Conservation (phyloP, 106 monocot species). For the Dioscorea alata region DNA sequence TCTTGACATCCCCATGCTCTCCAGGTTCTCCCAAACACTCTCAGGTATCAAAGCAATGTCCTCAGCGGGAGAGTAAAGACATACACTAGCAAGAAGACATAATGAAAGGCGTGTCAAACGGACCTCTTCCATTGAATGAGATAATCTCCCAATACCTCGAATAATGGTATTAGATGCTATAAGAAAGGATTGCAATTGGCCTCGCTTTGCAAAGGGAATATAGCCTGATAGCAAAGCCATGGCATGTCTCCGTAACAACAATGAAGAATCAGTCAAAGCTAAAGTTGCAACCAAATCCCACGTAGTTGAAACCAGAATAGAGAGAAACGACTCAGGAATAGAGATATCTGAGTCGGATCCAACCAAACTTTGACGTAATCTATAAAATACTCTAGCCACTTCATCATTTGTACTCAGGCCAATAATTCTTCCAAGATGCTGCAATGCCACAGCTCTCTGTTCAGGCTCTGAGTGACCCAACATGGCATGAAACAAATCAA, state of each 20-base stretch:
- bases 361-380: slow-evolving; percentile 20
- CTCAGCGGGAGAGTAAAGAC: slow-evolving; percentile 72
- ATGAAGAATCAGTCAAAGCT: slow-evolving; percentile 65
- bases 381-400: slow-evolving; percentile 6
- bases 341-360: slow-evolving; percentile 13
- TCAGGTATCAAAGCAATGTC: slow-evolving; percentile 82
- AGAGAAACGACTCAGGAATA: slow-evolving; percentile 25
- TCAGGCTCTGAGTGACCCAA: slow-evolving; percentile 84
- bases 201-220: slow-evolving; percentile 58
- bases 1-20: slow-evolving; percentile 51
- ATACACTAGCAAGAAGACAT: slow-evolving; percentile 66
- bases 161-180: slow-evolving; percentile 41
- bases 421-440: slow-evolving; percentile 77
- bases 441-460: slow-evolving; percentile 68
- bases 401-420: slow-evolving; percentile 33
- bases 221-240: slow-evolving; percentile 67
- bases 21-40: slow-evolving; percentile 72
- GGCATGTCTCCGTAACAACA: slow-evolving; percentile 56
- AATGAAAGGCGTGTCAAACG: slow-evolving; percentile 56
- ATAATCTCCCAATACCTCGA: slow-evolving; percentile 30
- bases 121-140: slow-evolving; percentile 40
- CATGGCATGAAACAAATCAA: slow-evolving; percentile 68
- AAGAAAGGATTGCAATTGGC: slow-evolving; percentile 72
- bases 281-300: slow-evolving; percentile 76
- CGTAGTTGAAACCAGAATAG: slow-evolving; percentile 50